Evolutionary conservation across 2,329 filamentous ascomycete genomes (phyloP).

Genomic region (Neurospora crassa): DNA sequence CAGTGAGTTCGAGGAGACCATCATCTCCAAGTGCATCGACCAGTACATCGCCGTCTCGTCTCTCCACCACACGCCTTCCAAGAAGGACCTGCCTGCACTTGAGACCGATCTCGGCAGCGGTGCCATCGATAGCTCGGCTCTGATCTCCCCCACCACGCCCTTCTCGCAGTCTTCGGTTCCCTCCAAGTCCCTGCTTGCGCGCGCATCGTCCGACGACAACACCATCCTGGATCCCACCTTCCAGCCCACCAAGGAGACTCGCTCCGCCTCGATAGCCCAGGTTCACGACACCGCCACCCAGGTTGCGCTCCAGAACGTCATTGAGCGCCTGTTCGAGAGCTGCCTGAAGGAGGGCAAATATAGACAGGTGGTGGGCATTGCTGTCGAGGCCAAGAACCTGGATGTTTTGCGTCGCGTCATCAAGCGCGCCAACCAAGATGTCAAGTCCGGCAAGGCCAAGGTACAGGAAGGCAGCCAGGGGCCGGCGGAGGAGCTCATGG

Average conservation of each 20-base stretch:
- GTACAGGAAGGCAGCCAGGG: conserved; percentile 39
- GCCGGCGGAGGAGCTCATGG: conserved; percentile 85
- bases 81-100: conserved; percentile 54
- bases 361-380: conserved; percentile 92
- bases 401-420: conserved; percentile 82
- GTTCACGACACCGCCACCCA: conserved; percentile 62
- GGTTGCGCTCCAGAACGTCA: conserved; percentile 69
- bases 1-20: conserved; percentile 96
- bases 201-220: conserved; percentile 59
- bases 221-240: conserved; percentile 51
- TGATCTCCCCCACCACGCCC: conserved; percentile 83
- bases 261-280: conserved; percentile 53
- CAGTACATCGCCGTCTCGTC: conserved; percentile 79
- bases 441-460: conserved; percentile 60
- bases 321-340: conserved; percentile 83
- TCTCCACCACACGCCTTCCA: conserved; percentile 38
- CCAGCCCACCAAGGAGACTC: conserved; percentile 44
- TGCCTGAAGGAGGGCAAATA: conserved; percentile 82
- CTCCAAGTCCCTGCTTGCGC: conserved; percentile 89
- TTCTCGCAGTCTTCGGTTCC: conserved; percentile 91
- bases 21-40: conserved; percentile 96
- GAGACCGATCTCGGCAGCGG: conserved; percentile 69
- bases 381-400: conserved; percentile 87
- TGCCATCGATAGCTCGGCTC: conserved; percentile 55
- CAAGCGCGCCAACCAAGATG: conserved; percentile 77